These are phyloP conservation scores for Paxillus ammoniavirescens DNA, from an alignment of 768 basidiomycete genomes.

Conservation along the genomic window DNA sequence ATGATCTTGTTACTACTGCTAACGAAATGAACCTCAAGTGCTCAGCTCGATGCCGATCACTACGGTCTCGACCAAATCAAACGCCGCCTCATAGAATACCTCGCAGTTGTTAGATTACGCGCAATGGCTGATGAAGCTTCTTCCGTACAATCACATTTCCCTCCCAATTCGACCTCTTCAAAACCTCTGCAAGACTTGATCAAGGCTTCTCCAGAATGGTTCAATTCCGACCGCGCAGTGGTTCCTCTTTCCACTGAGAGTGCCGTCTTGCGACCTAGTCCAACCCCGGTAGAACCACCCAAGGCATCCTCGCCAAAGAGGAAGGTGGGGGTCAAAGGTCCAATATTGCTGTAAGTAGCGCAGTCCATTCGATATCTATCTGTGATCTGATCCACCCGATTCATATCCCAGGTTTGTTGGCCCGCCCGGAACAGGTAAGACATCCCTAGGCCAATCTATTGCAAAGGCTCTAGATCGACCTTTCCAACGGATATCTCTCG, in stretches of 20 bases:
- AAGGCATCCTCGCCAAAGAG: conserved; percentile 8
- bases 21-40: conserved; percentile 15
- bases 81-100: conserved; percentile 85
- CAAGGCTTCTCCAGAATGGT: conserved; percentile 20
- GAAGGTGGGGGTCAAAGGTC: conserved; percentile 58
- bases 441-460: conserved; percentile 85
- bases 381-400: background rate
- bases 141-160: background rate
- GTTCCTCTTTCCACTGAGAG: conserved; percentile 13
- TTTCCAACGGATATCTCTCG: conserved; percentile 90
- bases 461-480: conserved; percentile 80
- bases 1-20: background rate
- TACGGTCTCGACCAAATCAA: conserved; percentile 93
- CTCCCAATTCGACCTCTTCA: background rate
- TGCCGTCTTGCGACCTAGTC: conserved; percentile 10
- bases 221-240: conserved; percentile 22
- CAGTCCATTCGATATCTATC: background rate
- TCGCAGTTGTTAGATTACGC: conserved; percentile 75
- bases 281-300: conserved; percentile 2
- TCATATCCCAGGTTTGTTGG: conserved; percentile 65
- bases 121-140: conserved; percentile 27
- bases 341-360: conserved; percentile 59
- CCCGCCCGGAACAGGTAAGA: conserved; percentile 90
- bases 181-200: conserved; percentile 15
- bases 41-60: conserved; percentile 86